Conservation (phyloP, 73 alveolate genomes). For the Uronychia setigera region DNA sequence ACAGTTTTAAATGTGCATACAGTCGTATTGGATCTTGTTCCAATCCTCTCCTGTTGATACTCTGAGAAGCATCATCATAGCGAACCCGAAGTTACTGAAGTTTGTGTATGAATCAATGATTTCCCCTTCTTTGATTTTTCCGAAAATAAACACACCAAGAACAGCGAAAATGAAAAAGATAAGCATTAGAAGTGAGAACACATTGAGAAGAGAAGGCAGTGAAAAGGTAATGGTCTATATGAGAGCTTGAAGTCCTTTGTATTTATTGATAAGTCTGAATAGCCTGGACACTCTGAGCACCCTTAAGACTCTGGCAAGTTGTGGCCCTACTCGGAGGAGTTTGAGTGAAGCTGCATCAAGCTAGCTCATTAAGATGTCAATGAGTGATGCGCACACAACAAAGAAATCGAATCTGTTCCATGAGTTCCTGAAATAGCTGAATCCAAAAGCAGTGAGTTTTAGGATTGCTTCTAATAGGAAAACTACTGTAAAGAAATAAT, state of each 20-base stretch:
- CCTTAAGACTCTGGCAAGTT: slow-evolving; percentile 12
- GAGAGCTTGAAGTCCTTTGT: slow-evolving; percentile 86
- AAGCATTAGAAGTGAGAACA: slow-evolving; percentile 82
- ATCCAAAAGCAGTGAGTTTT: slow-evolving; percentile 30
- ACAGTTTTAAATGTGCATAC: slow-evolving; percentile 38
- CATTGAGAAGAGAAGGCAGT: slow-evolving; percentile 93
- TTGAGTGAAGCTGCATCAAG: slow-evolving; percentile 34
- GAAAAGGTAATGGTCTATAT: slow-evolving; percentile 88
- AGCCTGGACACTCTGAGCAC: slow-evolving; percentile 48
- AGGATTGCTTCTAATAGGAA: slow-evolving; percentile 30
- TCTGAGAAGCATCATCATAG: slow-evolving; percentile 80
- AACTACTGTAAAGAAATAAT: slow-evolving; percentile 28
- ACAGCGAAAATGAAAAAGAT: slow-evolving; percentile 93
- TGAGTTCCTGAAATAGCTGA: slow-evolving; percentile 5
- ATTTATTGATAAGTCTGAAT: slow-evolving; percentile 82
- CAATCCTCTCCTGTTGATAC: slow-evolving; percentile 95
- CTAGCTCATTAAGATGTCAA: not conserved
- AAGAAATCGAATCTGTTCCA: slow-evolving; percentile 59
- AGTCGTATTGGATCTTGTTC: slow-evolving; percentile 77
- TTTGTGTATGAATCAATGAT: slow-evolving; percentile 76
- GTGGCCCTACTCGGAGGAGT: slow-evolving; percentile 40
- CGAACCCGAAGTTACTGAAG: slow-evolving; percentile 76
- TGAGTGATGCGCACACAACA: slow-evolving; percentile 25
- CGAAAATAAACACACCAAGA: slow-evolving; percentile 88
- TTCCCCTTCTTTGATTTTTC: slow-evolving; percentile 31